A percentile compares a stretch with the other conserved stretches of the same genome.
Conservation (phyloP, 1,284 basidiomycete genomes). For the Ceratobasidium sp. region DNA sequence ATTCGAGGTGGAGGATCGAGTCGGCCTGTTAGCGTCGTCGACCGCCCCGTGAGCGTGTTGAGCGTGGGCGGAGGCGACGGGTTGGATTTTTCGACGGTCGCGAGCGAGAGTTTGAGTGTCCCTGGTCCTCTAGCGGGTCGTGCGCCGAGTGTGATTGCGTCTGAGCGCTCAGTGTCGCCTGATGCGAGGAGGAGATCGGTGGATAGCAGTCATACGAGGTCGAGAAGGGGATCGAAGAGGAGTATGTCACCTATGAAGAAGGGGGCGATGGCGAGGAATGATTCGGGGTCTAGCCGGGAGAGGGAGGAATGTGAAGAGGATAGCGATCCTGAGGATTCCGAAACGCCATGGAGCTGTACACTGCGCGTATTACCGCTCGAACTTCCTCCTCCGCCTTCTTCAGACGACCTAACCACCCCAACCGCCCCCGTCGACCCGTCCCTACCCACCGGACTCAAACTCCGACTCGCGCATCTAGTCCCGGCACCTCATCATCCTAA, state of each 20-base stretch:
- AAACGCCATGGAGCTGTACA: slow-evolving; percentile 93
- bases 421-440: neutral
- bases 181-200: neutral
- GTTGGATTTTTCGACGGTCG: slow-evolving; percentile 11
- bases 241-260: neutral
- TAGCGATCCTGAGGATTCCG: slow-evolving; percentile 92
- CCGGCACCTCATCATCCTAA: slow-evolving; percentile 81
- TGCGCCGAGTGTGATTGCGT: neutral
- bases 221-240: neutral
- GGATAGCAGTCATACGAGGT: neutral
- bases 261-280: neutral
- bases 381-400: neutral
- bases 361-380: slow-evolving; percentile 62
- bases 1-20: neutral
- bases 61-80: slow-evolving; percentile 23
- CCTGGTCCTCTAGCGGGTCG: neutral
- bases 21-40: slow-evolving; percentile 4
- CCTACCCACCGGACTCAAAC: slow-evolving; percentile 62
- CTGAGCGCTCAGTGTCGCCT: slow-evolving; percentile 15
- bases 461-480: slow-evolving; percentile 77
- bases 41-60: slow-evolving; percentile 20
- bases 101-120: slow-evolving; percentile 48
- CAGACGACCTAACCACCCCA: neutral
- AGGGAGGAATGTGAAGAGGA: slow-evolving; percentile 65
- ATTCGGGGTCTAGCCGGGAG: slow-evolving; percentile 30